These are phyloP conservation scores for Sarocladium kiliense DNA, from an alignment of 2,329 filamentous ascomycete species.

Conservation along the genomic window DNA sequence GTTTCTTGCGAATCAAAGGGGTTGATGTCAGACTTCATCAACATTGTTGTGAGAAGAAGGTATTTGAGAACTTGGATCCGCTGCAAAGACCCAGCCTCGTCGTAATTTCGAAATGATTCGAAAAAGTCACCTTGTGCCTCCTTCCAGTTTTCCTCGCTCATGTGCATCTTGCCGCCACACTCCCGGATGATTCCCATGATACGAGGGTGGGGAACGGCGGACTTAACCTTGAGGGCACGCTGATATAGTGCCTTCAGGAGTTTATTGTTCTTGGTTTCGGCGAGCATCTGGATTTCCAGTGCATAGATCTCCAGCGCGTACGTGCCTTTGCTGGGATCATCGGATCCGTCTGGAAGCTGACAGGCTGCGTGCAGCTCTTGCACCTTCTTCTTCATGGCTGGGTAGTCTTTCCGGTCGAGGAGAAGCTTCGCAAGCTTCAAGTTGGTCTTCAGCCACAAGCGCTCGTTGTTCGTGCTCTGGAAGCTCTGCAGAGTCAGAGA, in stretches of 20 bases:
- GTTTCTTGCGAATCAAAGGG: conserved; percentile 98
- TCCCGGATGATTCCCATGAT: conserved; percentile 99
- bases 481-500: conserved; percentile 90
- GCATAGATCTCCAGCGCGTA: conserved; percentile 95
- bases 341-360: conserved; percentile 76
- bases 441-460: conserved; percentile 96
- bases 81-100: conserved; percentile 93
- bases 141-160: conserved; percentile 99
- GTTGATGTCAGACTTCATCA: conserved; percentile 98
- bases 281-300: conserved; percentile 97
- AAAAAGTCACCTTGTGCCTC: conserved; percentile 97
- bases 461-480: conserved; percentile 95
- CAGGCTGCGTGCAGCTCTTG: conserved; percentile 85
- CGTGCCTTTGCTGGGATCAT: conserved; percentile 92
- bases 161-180: conserved; percentile 99
- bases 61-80: conserved; percentile 98
- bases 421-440: conserved; percentile 92
- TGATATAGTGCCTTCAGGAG: conserved; percentile 90
- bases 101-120: conserved; percentile 97
- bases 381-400: conserved; percentile 73
- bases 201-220: conserved; percentile 96
- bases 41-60: conserved; percentile 91
- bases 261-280: conserved; percentile 95
- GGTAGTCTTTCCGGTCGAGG: conserved; percentile 86
- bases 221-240: conserved; percentile 83